phyloP scores from a whole-genome alignment of 345 rosid species.

The Arabidopsis suecica region DNA sequence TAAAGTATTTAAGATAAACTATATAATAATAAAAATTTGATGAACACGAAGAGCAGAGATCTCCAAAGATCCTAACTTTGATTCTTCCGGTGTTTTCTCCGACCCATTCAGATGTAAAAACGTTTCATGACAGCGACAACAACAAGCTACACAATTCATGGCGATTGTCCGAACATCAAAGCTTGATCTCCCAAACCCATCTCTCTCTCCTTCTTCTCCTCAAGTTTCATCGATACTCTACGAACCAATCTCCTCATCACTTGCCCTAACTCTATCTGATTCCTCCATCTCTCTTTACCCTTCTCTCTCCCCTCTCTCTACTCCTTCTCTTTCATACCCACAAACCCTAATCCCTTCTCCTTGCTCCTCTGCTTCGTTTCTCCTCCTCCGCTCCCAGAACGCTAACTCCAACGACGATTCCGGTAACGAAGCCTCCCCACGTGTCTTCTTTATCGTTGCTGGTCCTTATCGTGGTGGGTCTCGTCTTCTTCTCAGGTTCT shows the following conservation, averaged over 20 bases:
- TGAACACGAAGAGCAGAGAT: neutral
- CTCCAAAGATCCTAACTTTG: conserved; percentile 2
- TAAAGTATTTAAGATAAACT: too few relatives aligned
- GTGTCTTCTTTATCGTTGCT: conserved; percentile 58
- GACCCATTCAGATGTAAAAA: conserved; percentile 16
- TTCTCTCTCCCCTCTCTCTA: conserved; percentile 47
- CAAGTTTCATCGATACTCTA: conserved; percentile 55
- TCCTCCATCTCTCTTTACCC: conserved; percentile 72
- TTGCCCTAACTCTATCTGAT: conserved; percentile 70
- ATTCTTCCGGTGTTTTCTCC: neutral
- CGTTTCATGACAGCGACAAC: conserved; percentile 4
- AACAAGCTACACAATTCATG: conserved; percentile 13
- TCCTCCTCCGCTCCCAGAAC: conserved; percentile 49
- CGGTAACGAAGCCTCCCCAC: conserved; percentile 24
- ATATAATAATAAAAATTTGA: neutral
- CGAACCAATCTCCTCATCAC: conserved; percentile 70
- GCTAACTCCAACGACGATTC: conserved; percentile 28
- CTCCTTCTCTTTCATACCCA: conserved; percentile 48
- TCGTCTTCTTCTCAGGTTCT: conserved; percentile 63
- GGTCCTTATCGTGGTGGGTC: conserved; percentile 65
- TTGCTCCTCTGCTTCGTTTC: conserved; percentile 53
- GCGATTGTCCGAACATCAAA: conserved; percentile 62
- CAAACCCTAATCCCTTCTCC: conserved; percentile 52
- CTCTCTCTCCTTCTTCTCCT: conserved; percentile 49
- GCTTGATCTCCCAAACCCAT: conserved; percentile 48